phyloP scores from a whole-genome alignment of 192 early-diverging fungal species.

The Coemansia sp. region DNA sequence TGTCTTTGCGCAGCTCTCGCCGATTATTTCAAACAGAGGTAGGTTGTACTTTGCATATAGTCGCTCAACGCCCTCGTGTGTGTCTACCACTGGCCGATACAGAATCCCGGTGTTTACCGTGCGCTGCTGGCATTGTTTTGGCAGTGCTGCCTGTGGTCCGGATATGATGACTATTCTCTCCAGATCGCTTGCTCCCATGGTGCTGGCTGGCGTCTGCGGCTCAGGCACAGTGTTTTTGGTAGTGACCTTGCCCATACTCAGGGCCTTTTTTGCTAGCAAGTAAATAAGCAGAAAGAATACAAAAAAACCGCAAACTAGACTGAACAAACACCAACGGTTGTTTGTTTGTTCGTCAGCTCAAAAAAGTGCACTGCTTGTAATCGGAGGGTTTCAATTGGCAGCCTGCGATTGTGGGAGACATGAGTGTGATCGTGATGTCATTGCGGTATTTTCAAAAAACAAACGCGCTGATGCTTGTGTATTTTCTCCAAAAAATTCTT shows the following conservation, averaged over 20 bases:
- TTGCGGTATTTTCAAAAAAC: not conserved
- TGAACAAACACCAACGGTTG: not conserved
- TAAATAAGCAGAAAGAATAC: not conserved
- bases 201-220: slow-evolving; percentile 48
- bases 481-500: too few relatives aligned
- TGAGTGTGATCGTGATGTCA: not conserved
- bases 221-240: slow-evolving; percentile 56
- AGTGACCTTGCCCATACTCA: not conserved
- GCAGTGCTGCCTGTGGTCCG: slow-evolving; percentile 19
- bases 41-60: slow-evolving; percentile 34
- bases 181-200: slow-evolving; percentile 19
- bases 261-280: too few relatives aligned
- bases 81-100: slow-evolving; percentile 38
- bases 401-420: not conserved
- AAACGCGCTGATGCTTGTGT: too few relatives aligned
- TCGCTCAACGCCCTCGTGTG: slow-evolving; percentile 25
- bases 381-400: not conserved
- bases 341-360: not conserved
- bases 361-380: not conserved
- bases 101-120: not conserved
- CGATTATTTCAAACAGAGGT: slow-evolving; percentile 34
- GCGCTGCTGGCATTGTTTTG: slow-evolving; percentile 10
- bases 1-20: not conserved
- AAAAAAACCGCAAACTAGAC: not conserved
- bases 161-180: slow-evolving; percentile 34